A percentile compares a stretch with the other conserved stretches of the same genome.
phyloP scores from a whole-genome alignment of 441 rosid species.

The Populus hybrid region DNA sequence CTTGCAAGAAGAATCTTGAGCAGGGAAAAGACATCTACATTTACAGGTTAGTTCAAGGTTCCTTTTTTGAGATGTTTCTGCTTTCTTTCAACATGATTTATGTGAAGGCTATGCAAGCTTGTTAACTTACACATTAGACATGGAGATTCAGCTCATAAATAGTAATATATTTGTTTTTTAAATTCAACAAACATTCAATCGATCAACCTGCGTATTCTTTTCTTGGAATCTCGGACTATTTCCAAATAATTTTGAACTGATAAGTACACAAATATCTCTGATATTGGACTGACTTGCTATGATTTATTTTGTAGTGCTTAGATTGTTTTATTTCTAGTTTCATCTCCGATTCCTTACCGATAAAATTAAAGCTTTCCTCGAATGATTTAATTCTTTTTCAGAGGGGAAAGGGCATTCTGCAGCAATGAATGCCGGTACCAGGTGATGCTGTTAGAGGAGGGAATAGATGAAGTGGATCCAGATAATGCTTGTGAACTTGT shows the following conservation, averaged over 20 bases:
- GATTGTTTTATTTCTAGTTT: background rate
- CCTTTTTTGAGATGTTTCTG: conserved; percentile 10
- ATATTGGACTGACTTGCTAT: background rate
- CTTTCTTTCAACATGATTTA: conserved; percentile 3
- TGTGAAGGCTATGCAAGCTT: background rate
- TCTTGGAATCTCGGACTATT: background rate
- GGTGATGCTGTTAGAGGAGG: conserved; percentile 61
- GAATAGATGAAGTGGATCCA: conserved; percentile 27
- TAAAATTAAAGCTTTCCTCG: background rate
- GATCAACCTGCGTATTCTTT: background rate
- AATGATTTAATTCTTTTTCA: conserved; percentile 18
- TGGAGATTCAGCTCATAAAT: background rate
- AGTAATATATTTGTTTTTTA: background rate
- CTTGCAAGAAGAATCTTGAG: conserved; percentile 77
- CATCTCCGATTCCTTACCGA: background rate
- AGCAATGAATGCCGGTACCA: conserved; percentile 76
- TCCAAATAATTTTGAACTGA: background rate
- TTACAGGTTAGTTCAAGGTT: conserved; percentile 61
- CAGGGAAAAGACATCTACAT: conserved; percentile 84
- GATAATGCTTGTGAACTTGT: conserved; percentile 24
- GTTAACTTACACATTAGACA: background rate
- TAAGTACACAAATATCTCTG: background rate
- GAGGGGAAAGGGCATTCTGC: conserved; percentile 94
- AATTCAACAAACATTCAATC: background rate
- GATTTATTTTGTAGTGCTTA: background rate